Base-by-base conservation (phyloP, 371 early-diverging fungal species). In the Chytridium lagenaria region DNA sequence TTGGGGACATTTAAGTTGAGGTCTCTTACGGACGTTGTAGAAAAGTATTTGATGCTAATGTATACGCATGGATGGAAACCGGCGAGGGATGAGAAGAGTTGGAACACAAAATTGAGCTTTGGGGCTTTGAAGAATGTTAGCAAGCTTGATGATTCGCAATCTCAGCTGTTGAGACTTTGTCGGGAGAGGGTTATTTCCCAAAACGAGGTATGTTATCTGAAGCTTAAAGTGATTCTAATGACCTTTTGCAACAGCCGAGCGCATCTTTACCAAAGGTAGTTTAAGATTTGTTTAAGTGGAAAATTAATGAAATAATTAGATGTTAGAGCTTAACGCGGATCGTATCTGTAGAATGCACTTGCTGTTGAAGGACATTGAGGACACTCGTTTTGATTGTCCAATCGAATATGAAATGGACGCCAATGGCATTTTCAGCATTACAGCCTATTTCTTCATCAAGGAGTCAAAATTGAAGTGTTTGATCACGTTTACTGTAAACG, bases 61-160 rank as follows among this genome's bases (percentile, higher is more conserved):
- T 61, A 33, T 23, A 61, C 61, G 7, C 61, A 61, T 23, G 61
- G 61, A 31, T 61, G 61, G 61, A 61, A 31, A 36, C 61, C 61
- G 26, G 12, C 10, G n/a, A n/a, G n/a, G n/a, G n/a, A n/a, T n/a
- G n/a, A n/a, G n/a, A n/a, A n/a, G n/a, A n/a, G n/a, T n/a, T n/a
- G n/a, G n/a, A n/a, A n/a, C n/a, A n/a, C n/a, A n/a, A n/a, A n/a
- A n/a, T n/a, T n/a, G n/a, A n/a, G n/a, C n/a, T n/a, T n/a, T n/a
- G n/a, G n/a, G n/a, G n/a, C n/a, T n/a, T n/a, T n/a, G n/a, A n/a
- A n/a, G n/a, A n/a, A n/a, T n/a, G n/a, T n/a, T n/a, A n/a, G n/a
- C n/a, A n/a, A n/a, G n/a, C n/a, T n/a, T n/a, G n/a, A n/a, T n/a
- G n/a, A n/a, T n/a, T n/a, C n/a, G n/a, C n/a, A n/a, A n/a, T n/a